Percentiles rank a stretch among this genome's conserved stretches.
Evolutionary conservation across 2,329 filamentous ascomycete genomes (phyloP).

Genomic region (Gremmenia infestans): DNA sequence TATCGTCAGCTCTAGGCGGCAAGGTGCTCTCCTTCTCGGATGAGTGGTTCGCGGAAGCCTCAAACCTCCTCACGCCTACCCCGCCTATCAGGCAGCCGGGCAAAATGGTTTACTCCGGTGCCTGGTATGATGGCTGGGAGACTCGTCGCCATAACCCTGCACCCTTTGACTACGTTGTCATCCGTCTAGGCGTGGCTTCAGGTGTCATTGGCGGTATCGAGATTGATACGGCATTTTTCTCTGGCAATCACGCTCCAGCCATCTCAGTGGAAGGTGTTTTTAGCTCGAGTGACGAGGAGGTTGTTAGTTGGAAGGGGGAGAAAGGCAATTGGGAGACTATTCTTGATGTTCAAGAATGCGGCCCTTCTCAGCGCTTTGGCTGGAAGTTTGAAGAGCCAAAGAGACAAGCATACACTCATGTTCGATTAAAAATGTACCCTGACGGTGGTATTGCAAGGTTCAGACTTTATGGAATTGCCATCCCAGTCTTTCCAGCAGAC

Average conservation of each 20-base stretch:
- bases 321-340: conserved; percentile 68
- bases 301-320: conserved; percentile 55
- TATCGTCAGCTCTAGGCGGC: conserved; percentile 57
- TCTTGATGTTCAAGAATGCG: conserved; percentile 64
- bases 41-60: conserved; percentile 63
- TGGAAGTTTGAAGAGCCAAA: conserved; percentile 61
- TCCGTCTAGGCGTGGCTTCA: conserved; percentile 63
- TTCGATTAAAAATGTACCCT: conserved; percentile 78
- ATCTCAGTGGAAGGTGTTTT: conserved; percentile 76
- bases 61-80: conserved; percentile 59
- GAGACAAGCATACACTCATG: conserved; percentile 69
- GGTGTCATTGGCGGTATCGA: conserved; percentile 71
- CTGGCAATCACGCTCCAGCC: conserved; percentile 75
- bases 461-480: conserved; percentile 68
- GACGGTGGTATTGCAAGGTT: conserved; percentile 81
- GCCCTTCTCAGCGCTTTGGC: conserved; percentile 66
- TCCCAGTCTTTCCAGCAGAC: conserved; percentile 70
- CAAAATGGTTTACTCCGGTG: conserved; percentile 64
- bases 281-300: conserved; percentile 58
- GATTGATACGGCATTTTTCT: conserved; percentile 77
- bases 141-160: conserved; percentile 60
- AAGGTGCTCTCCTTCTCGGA: conserved; percentile 62
- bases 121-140: conserved; percentile 70
- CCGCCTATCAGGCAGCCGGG: conserved; percentile 58
- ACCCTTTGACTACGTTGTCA: conserved; percentile 62